These are phyloP conservation scores for Myxozyma mucilagina DNA, from an alignment of 805 yeast species.

Conservation along the genomic window DNA sequence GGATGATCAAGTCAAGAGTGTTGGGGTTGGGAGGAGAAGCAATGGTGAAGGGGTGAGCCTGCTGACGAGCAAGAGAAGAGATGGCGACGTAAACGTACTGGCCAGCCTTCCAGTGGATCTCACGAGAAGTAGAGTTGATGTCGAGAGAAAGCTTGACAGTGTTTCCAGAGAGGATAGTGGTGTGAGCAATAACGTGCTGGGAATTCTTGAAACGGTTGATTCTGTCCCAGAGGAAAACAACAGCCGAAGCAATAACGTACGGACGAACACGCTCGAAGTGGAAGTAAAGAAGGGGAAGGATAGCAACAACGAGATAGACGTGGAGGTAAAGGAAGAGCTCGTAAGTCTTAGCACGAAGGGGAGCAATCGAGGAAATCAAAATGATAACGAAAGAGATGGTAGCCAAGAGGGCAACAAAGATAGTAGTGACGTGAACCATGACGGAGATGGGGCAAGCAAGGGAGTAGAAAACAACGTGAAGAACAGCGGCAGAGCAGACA, in stretches of 20 bases:
- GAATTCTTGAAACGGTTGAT: slow-evolving; percentile 30
- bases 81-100: slow-evolving; percentile 31
- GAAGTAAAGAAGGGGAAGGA: slow-evolving; percentile 31
- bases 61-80: slow-evolving; percentile 27
- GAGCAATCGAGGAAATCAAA: slow-evolving; percentile 30
- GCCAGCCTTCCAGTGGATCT: slow-evolving; percentile 33
- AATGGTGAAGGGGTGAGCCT: slow-evolving; percentile 33
- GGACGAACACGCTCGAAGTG: slow-evolving; percentile 33
- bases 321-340: slow-evolving; percentile 31
- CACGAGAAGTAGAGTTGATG: slow-evolving; percentile 29
- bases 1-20: slow-evolving; percentile 36
- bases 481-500: slow-evolving; percentile 29
- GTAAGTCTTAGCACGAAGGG: slow-evolving; percentile 30
- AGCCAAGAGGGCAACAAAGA: slow-evolving; percentile 30
- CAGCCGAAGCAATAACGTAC: slow-evolving; percentile 31
- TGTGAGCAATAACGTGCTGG: slow-evolving; percentile 26
- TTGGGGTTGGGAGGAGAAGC: slow-evolving; percentile 33
- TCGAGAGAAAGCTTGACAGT: slow-evolving; percentile 31
- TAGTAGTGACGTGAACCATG: slow-evolving; percentile 32
- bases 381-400: slow-evolving; percentile 26
- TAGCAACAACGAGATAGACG: slow-evolving; percentile 32
- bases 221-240: slow-evolving; percentile 31
- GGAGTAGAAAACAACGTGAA: slow-evolving; percentile 30
- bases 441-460: slow-evolving; percentile 29
- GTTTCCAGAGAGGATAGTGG: slow-evolving; percentile 32